Percentiles rank a stretch among this genome's conserved stretches.
Conservation (phyloP, 2,329 filamentous ascomycete genomes). For the Ascosphaera aggregata region DNA sequence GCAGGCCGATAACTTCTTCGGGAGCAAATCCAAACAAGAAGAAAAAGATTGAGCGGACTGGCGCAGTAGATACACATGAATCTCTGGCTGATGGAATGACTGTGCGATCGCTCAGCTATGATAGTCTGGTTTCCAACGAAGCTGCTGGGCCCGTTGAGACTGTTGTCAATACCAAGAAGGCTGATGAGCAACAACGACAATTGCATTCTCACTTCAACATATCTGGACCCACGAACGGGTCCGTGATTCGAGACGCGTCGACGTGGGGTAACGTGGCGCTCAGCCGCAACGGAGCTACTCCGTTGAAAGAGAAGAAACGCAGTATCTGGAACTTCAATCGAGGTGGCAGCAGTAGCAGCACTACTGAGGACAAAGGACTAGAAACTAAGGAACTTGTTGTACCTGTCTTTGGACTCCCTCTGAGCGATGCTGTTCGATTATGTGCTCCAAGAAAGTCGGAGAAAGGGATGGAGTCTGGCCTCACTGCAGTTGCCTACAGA, state of each 20-base stretch:
- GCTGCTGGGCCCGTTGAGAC: constrained; percentile 9
- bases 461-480: constrained; percentile 41
- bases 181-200: constrained; percentile 3
- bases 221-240: constrained; percentile 63
- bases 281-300: constrained; percentile 11
- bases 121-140: constrained; percentile 3
- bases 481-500: constrained; percentile 85
- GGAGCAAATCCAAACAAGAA: neutral
- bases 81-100: neutral
- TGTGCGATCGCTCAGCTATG: neutral
- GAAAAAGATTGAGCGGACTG: neutral
- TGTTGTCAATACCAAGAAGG: constrained; percentile 5
- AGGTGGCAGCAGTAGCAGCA: constrained; percentile 42
- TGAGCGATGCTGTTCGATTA: constrained; percentile 67
- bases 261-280: constrained; percentile 58
- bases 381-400: constrained; percentile 31
- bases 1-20: neutral
- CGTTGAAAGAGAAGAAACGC: constrained; percentile 61
- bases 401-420: constrained; percentile 61
- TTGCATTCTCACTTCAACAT: constrained; percentile 25
- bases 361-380: constrained; percentile 13
- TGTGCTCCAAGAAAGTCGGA: constrained; percentile 34
- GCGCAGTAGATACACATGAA: neutral
- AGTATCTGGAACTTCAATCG: constrained; percentile 42
- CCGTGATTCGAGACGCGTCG: constrained; percentile 61